These are phyloP conservation scores for Gnomoniopsis sp. DNA, from an alignment of 2,329 filamentous ascomycete species.

Conservation along the genomic window DNA sequence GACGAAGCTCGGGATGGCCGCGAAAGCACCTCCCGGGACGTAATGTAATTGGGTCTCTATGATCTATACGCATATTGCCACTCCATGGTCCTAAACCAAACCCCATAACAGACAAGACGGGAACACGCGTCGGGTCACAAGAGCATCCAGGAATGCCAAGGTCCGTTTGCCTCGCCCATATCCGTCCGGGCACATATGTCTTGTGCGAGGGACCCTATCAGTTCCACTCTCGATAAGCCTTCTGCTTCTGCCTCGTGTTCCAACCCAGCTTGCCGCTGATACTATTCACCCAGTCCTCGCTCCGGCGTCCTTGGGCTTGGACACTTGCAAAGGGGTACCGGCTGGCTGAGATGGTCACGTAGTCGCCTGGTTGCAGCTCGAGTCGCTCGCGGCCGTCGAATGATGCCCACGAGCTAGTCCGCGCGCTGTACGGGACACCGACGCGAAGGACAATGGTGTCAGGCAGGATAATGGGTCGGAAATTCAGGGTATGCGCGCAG, in stretches of 20 bases:
- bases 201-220: not conserved
- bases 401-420: conserved; percentile 91
- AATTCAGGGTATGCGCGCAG: conserved; percentile 90
- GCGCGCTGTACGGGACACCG: conserved; percentile 90
- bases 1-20: not conserved
- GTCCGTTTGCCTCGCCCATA: not conserved
- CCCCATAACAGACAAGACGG: too few relatives aligned
- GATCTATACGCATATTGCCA: not conserved
- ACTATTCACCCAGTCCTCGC: conserved; percentile 79
- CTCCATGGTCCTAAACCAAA: not conserved
- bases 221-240: conserved; percentile 50
- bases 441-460: conserved; percentile 92
- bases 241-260: conserved; percentile 78
- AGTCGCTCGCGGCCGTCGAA: conserved; percentile 90
- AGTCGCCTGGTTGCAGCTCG: conserved; percentile 76
- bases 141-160: too few relatives aligned
- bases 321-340: conserved; percentile 78
- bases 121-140: not conserved
- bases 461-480: conserved; percentile 92
- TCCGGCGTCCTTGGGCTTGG: conserved; percentile 63
- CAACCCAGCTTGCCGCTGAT: conserved; percentile 76
- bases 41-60: not conserved
- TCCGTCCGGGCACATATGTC: not conserved
- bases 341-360: conserved; percentile 79
- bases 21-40: too few relatives aligned